Base-by-base conservation (phyloP, 2,329 filamentous ascomycete species). In the Amphichorda felina region DNA sequence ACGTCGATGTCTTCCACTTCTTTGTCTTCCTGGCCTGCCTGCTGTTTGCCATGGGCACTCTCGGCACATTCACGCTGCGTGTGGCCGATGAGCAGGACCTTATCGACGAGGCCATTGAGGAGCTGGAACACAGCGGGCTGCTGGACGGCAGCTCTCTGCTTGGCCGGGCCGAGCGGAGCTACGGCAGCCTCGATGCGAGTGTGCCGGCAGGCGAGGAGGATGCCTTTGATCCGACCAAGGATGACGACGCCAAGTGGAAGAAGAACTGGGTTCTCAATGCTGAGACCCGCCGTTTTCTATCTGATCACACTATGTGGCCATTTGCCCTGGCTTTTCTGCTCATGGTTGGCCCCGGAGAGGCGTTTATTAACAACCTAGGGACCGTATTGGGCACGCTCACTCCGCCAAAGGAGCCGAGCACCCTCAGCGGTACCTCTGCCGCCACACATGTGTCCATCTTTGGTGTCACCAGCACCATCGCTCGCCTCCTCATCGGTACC, bases 341-440 rank as follows among this genome's bases (percentile, higher is more conserved):
- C 42, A 84, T 94, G 47, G 84, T 88, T 36, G 91, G 91, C 0
- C 89, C 91, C 0, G 89, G 88, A n/a, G 91, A 98, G 59, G 84
- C 89, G 9, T 98, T 95, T 55, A 87, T 96, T 60, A 98, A 96
- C 61, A 98, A 96, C 49, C 66, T 98, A 8, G 91, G 91, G 25
- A 95, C 88, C 17, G 80, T 98, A 41, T 88, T 96, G 46, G 81
- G 83, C 45, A 94, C 89, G 0, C 66, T 95, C 4, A 84, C 83
- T 30, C 72, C 71, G 11, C 77, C 75, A 14, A 55, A 61, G 6
- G 51, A 68, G 14, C 54, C 62, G 31, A 54, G 58, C 33, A 28
- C 30, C n/a, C 45, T 53, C 4, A 51, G 61, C 36, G 54, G 64
- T 46, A 75, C 80, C 33, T 72, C 82, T 34, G 70, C 82, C 27